Evolutionary conservation across 176 grass and related monocot genomes (phyloP).

Genomic region (Ensete ventricosum): DNA sequence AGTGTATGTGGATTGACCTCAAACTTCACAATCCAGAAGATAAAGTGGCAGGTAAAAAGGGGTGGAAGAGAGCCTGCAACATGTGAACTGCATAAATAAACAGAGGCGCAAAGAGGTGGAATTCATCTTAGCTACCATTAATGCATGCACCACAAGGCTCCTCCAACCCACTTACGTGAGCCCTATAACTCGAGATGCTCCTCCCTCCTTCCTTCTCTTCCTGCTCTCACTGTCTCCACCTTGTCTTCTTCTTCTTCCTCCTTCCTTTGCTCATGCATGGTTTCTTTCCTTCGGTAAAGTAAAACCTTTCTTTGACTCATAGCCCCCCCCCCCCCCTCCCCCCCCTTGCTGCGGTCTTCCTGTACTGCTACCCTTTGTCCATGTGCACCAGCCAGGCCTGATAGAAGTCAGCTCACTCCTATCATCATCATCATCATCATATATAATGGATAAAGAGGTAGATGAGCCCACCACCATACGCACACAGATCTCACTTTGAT

Average conservation of each 20-base stretch:
- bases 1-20: too few relatives aligned
- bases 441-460: neutral
- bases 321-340: too few relatives aligned
- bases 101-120: neutral
- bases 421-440: too few relatives aligned
- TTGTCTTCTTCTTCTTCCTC: neutral
- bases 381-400: neutral
- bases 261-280: too few relatives aligned
- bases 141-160: neutral
- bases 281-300: neutral
- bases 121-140: neutral
- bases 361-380: neutral
- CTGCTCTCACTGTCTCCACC: neutral
- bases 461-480: neutral
- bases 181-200: neutral
- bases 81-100: conserved; percentile 13
- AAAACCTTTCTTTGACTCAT: neutral
- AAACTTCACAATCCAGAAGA: neutral
- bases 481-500: neutral
- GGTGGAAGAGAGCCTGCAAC: conserved; percentile 1
- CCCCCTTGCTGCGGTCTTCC: neutral
- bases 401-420: neutral
- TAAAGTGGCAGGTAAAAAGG: neutral
- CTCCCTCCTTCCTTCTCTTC: neutral
- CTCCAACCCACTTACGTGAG: neutral